Evolutionary conservation across 1,284 basidiomycete genomes (phyloP).

Genomic region (Inonotus obliquus): DNA sequence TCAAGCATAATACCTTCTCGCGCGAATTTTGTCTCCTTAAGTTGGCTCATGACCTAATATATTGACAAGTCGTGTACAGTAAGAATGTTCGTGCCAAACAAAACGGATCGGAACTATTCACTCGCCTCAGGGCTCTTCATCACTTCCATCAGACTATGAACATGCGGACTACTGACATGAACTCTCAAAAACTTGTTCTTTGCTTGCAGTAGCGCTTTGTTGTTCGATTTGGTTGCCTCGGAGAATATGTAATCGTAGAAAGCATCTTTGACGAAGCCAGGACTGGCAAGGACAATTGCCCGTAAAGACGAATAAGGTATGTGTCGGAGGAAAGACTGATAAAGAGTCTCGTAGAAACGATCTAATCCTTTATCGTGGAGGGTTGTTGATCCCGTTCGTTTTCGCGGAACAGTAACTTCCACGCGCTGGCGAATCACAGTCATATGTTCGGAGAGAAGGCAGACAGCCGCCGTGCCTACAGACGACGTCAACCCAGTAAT

Average conservation of each 20-base stretch:
- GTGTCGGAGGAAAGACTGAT: slow-evolving; percentile 84
- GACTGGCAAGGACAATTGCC: slow-evolving; percentile 93
- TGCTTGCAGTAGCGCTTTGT: slow-evolving; percentile 77
- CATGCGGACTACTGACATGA: slow-evolving; percentile 90
- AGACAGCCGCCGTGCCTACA: slow-evolving; percentile 85
- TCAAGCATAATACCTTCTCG: slow-evolving; percentile 89
- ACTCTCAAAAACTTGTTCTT: slow-evolving; percentile 87
- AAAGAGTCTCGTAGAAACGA: slow-evolving; percentile 83
- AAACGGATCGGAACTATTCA: slow-evolving; percentile 1
- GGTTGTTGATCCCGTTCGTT: slow-evolving; percentile 76
- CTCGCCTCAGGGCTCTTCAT: slow-evolving; percentile 88
- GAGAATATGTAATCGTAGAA: slow-evolving; percentile 84
- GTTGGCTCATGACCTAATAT: slow-evolving; percentile 57
- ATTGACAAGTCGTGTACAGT: slow-evolving; percentile 3
- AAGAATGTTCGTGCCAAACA: not conserved
- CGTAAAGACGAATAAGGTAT: slow-evolving; percentile 81
- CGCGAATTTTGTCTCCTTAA: slow-evolving; percentile 98
- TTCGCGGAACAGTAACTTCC: slow-evolving; percentile 87
- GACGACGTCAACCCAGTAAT: not conserved
- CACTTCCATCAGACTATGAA: slow-evolving; percentile 94
- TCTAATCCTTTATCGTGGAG: slow-evolving; percentile 84
- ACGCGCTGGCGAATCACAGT: slow-evolving; percentile 92
- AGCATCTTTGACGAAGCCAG: slow-evolving; percentile 91
- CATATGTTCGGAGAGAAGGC: slow-evolving; percentile 94
- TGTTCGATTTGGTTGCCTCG: slow-evolving; percentile 77